Base-by-base conservation (phyloP, 176 grass and related monocot genomes). In the Panicum miliaceum region DNA sequence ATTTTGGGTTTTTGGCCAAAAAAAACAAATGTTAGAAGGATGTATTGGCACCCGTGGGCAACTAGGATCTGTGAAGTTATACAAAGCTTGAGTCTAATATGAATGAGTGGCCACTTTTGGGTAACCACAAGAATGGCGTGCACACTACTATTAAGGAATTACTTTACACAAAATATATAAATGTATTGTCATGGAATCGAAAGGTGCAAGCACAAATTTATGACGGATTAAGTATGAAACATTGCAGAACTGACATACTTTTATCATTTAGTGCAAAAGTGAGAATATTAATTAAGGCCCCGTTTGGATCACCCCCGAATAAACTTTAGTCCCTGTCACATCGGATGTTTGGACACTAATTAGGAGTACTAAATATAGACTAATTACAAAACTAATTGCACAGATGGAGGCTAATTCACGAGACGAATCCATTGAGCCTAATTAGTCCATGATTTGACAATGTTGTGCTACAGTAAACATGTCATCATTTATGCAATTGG, bases 1-100 rank as follows among this genome's bases (percentile, higher is more conserved):
- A 38, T 6, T 65, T 68, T 85, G 68, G 25, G 25, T 8, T 53
- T 68, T 85, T 77, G 25, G 25, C 35, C 32, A 82, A 47, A 47
- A 47, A 9, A 84, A 76, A 52, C 27, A 53, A 40, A 0, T 37
- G 38, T 43, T 45, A 4, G 27, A 23, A 59, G 2, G 68, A 60
- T 6, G 45, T 16, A 48, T 34, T 34, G 19, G 36, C 20, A 26
- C 26, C 71, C 80, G 29, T 46, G 37, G 16, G 65, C 42, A 83
- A 64, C 45, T 36, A 29, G 54, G 50, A 76, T 22, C 10, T 41
- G 34, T 27, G 25, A 27, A 16, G 47, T 61, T 23, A 22, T 22
- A 23, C 52, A 63, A 74, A n/a, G 11, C 58, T 57, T 61, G 23
- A 4, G 23, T 61, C 10, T 76, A 40, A 52, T 16, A 23, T 41